Conservation (phyloP, 345 rosid genomes). For the Ricinus communis region DNA sequence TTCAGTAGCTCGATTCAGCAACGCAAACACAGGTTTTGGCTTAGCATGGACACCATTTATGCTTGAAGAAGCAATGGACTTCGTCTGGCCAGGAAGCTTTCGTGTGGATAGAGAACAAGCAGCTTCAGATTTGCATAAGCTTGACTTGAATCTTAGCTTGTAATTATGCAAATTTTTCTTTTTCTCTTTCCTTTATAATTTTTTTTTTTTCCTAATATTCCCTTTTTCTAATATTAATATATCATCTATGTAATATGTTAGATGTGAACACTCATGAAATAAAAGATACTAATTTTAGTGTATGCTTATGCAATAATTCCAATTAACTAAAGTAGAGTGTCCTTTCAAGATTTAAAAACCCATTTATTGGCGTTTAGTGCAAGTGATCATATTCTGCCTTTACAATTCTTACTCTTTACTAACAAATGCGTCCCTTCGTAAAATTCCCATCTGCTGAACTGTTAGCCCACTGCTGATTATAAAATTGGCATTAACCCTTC, state of each 20-base stretch:
- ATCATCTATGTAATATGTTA: neutral
- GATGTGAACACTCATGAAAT: neutral
- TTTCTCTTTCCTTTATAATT: too few relatives aligned
- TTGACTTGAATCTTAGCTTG: constrained; percentile 45
- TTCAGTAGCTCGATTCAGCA: constrained; percentile 24
- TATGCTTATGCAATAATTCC: neutral
- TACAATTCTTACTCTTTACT: neutral
- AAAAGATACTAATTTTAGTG: neutral
- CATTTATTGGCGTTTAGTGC: neutral
- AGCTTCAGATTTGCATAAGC: constrained; percentile 24
- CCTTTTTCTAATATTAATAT: neutral
- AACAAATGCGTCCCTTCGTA: neutral
- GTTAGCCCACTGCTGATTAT: too few relatives aligned
- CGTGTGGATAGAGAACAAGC: constrained; percentile 24
- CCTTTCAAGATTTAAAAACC: neutral
- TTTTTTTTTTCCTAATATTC: neutral
- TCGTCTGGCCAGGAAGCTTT: constrained; percentile 49
- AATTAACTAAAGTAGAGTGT: neutral
- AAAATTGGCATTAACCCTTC: too few relatives aligned
- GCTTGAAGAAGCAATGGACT: constrained; percentile 28
- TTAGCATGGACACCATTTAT: constrained; percentile 21
- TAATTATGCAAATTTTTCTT: constrained; percentile 8
- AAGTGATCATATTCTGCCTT: neutral
- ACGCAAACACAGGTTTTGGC: constrained; percentile 21
- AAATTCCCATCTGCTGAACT: too few relatives aligned